Conservation (phyloP, 495 filamentous ascomycete species). For the Annulohypoxylon maeteangense region DNA sequence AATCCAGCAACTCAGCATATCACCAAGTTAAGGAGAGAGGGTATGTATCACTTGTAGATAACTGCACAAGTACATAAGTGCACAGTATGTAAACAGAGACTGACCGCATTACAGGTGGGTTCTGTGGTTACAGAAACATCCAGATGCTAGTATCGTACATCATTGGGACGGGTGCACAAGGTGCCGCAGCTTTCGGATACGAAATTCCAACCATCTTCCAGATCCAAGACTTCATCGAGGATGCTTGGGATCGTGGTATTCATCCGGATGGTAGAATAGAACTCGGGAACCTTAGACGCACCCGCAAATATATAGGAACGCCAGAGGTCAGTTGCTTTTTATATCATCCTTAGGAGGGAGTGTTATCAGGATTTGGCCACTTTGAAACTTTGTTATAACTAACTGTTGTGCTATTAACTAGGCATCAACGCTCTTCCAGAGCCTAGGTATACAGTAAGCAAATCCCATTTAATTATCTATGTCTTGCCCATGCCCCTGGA, state of each 20-base stretch:
- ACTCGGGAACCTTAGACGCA: constrained; percentile 88
- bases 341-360: too few species aligned
- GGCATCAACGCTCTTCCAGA: constrained; percentile 83
- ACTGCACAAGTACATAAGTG: not conserved
- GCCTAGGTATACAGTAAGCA: constrained; percentile 72
- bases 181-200: constrained; percentile 67
- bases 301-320: constrained; percentile 95
- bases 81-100: not conserved
- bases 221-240: constrained; percentile 89
- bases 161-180: constrained; percentile 63
- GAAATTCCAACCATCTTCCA: constrained; percentile 81
- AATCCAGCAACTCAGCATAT: constrained; percentile 80
- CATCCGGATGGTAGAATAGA: constrained; percentile 77
- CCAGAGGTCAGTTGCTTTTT: constrained; percentile 72
- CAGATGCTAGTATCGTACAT: constrained; percentile 92
- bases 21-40: constrained; percentile 79
- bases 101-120: constrained; percentile 68
- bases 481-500: not conserved
- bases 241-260: constrained; percentile 89
- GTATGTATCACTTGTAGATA: constrained; percentile 35
- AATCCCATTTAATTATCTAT: not conserved
- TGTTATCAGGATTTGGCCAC: too few species aligned
- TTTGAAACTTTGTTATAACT: not conserved
- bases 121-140: constrained; percentile 98
- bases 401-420: constrained; percentile 43